Evolutionary conservation across 73 alveolate species (phyloP).

Genomic region (Stentor coeruleus): DNA sequence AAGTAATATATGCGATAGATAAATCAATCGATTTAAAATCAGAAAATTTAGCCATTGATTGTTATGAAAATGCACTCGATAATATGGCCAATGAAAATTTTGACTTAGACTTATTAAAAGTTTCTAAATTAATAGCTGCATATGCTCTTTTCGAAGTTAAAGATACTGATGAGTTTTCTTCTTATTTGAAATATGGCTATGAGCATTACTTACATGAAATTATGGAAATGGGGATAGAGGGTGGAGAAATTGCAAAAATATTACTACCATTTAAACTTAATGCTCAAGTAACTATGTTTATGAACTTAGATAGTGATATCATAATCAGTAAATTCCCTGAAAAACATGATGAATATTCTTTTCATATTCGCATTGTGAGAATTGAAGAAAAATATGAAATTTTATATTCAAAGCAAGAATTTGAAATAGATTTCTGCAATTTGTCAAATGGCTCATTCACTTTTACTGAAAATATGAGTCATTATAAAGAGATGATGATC

Average conservation of each 20-base stretch:
- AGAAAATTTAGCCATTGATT: too few species aligned
- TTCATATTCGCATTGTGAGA: background rate
- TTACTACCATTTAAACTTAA: background rate
- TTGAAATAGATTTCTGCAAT: background rate
- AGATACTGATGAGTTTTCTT: background rate
- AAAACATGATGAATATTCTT: background rate
- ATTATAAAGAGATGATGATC: too few species aligned
- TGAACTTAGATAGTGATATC: background rate
- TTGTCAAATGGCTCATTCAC: background rate
- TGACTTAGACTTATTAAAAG: background rate
- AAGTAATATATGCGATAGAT: too few species aligned
- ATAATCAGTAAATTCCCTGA: background rate
- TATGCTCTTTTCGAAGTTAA: background rate
- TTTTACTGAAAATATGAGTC: too few species aligned
- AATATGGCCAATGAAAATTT: background rate
- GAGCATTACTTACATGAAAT: background rate
- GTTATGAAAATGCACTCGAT: background rate
- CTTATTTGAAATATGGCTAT: background rate
- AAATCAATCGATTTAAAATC: too few species aligned
- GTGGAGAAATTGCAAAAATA: background rate
- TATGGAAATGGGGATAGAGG: constrained; percentile 4
- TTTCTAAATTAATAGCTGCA: background rate
- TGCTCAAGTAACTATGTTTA: background rate
- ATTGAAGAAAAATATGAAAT: background rate
- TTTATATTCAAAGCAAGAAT: background rate